Conservation (phyloP, 805 yeast genomes). For the Millerozyma acaciae region DNA sequence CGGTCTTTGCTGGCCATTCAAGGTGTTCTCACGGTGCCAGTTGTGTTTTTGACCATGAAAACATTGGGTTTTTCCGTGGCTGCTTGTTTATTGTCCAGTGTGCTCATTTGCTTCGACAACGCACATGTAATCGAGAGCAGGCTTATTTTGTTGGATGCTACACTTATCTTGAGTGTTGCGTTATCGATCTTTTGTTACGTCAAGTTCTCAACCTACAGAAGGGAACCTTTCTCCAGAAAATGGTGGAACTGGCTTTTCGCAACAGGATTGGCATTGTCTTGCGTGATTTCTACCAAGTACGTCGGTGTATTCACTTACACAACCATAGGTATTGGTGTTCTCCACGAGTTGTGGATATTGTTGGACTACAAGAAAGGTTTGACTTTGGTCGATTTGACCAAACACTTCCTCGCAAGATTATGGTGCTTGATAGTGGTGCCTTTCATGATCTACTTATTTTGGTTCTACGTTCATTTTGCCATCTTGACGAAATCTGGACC, state of each 20-base stretch:
- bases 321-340: constrained; percentile 83
- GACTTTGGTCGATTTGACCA: constrained; percentile 48
- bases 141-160: constrained; percentile 87
- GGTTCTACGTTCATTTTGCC: constrained; percentile 91
- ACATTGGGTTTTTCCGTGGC: constrained; percentile 76
- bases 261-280: constrained; percentile 84
- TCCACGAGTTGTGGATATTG: constrained; percentile 82
- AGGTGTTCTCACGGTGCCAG: constrained; percentile 78
- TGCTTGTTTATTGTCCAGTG: constrained; percentile 72
- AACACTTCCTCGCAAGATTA: constrained; percentile 75
- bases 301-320: constrained; percentile 92
- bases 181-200: constrained; percentile 73
- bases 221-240: constrained; percentile 54
- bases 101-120: constrained; percentile 78
- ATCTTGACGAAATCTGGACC: constrained; percentile 86
- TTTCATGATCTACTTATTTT: constrained; percentile 71
- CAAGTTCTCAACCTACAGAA: constrained; percentile 66
- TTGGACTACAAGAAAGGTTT: constrained; percentile 70
- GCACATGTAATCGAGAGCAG: constrained; percentile 91
- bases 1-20: constrained; percentile 76
- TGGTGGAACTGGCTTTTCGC: constrained; percentile 89
- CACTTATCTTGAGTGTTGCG: constrained; percentile 80
- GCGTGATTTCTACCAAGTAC: constrained; percentile 93
- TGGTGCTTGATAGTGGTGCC: constrained; percentile 75
- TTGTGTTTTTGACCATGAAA: constrained; percentile 80